Base-by-base conservation (phyloP, 1,284 basidiomycete species). In the Earliella scabrosa region DNA sequence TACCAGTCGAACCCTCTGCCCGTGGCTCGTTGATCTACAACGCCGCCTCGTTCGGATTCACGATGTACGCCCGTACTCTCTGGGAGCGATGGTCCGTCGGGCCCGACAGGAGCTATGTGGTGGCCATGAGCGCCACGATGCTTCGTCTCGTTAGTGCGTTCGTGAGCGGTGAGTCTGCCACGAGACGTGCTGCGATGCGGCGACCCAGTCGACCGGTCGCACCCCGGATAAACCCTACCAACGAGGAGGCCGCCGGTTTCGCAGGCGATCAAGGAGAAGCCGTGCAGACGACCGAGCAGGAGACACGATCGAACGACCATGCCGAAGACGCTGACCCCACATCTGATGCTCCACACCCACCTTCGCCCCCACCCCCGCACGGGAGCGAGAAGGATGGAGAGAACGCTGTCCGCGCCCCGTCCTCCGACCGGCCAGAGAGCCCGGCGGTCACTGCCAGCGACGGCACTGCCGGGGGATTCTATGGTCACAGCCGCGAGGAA, bases 101-200 rank as follows among this genome's bases (percentile, higher is more conserved):
- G 9, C 66, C 62, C 36, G 78, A 81, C 45, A 73, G 66, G n/a
- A 59, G 66, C 10, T 50, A 73, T 7, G 75, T 89, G 21, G 67
- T 76, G 10, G 79, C 77, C 2, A 75, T 80, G 61, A 70, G 81
- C 14, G 66, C 66, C 0, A 68, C 80, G 50, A 77, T 86, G 76
- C 53, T 87, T 18, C 79, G 81, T 16, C 73, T 89, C 75, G 78
- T 84, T 45, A 82, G 80, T 63, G 70, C 87, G 16, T 85, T 77
- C 59, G 71, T 67, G 59, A 76, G 53, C 65, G 75, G 74, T 3
- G 45, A 54, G 32, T 38, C 50, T n/a, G 39, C 44, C 11, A 35
- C 41, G 16, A 38, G 31, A 31, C 48, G 32, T n/a, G 36, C 40
- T n/a, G 45, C 43, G 10, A 13, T 23, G 38, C 57, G 44, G 45